Conservation (phyloP, 192 early-diverging fungal species). For the Chytriomyces sp. region DNA sequence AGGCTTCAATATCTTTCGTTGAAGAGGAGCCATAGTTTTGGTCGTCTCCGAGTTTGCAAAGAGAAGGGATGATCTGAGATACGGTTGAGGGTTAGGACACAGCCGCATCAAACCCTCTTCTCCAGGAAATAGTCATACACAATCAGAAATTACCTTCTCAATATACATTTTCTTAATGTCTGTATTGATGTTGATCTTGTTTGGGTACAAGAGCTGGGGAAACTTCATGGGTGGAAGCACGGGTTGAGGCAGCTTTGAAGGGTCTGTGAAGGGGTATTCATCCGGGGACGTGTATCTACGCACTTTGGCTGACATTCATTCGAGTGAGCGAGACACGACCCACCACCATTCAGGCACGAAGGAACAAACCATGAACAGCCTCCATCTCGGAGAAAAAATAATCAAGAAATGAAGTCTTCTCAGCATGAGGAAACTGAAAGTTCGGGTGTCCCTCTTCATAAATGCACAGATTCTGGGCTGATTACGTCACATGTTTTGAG, state of each 20-base stretch:
- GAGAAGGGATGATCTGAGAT: conserved; percentile 54
- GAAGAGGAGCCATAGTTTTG: conserved; percentile 91
- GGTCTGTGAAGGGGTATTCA: conserved; percentile 88
- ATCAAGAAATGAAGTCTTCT: conserved; percentile 77
- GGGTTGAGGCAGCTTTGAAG: conserved; percentile 73
- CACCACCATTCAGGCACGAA: not conserved
- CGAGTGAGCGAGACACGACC: not conserved
- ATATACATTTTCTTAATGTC: conserved; percentile 83
- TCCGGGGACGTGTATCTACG: conserved; percentile 87
- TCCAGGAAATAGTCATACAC: conserved; percentile 34
- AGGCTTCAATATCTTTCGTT: conserved; percentile 88
- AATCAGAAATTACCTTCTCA: conserved; percentile 59
- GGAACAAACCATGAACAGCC: conserved; percentile 78
- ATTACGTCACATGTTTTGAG: not conserved
- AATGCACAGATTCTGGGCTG: conserved; percentile 73
- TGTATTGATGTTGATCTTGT: conserved; percentile 85
- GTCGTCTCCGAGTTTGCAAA: conserved; percentile 79
- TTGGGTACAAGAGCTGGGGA: conserved; percentile 70
- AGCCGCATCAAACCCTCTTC: not conserved
- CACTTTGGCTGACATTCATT: conserved; percentile 60
- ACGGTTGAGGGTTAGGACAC: not conserved
- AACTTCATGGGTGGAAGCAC: conserved; percentile 83
- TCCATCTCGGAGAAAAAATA: conserved; percentile 93
- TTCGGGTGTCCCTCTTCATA: conserved; percentile 63
- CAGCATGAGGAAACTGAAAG: conserved; percentile 67